These are phyloP conservation scores for Solanum hybrid DNA, from an alignment of 305 asterid genomes.

Conservation along the genomic window DNA sequence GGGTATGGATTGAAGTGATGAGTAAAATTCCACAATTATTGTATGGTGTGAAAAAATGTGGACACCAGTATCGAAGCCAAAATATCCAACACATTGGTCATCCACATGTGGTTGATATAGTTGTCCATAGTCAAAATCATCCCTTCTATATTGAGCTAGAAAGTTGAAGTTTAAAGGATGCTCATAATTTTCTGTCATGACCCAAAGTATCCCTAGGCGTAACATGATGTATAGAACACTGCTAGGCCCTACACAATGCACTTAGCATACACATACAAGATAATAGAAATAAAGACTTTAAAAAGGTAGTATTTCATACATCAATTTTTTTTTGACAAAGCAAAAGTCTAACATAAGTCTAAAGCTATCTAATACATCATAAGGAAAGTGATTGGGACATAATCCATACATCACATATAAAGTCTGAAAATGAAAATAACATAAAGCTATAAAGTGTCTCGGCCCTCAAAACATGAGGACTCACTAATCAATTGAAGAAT, in stretches of 20 bases:
- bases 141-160: neutral
- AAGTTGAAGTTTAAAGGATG: neutral
- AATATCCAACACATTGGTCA: neutral
- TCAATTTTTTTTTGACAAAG: neutral
- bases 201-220: neutral
- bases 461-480: neutral
- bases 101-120: neutral
- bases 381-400: neutral
- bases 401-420: neutral
- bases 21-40: neutral
- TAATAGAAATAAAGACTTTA: neutral
- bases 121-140: neutral
- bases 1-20: neutral
- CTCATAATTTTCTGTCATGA: neutral
- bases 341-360: neutral
- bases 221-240: neutral
- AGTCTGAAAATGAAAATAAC: neutral
- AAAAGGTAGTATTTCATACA: neutral
- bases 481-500: neutral
- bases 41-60: neutral
- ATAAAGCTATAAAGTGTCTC: neutral
- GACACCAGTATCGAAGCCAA: neutral
- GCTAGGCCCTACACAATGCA: neutral
- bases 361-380: neutral
- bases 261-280: neutral